phyloP scores from a whole-genome alignment of 257 asterid genomes.

The Coffea canephora region DNA sequence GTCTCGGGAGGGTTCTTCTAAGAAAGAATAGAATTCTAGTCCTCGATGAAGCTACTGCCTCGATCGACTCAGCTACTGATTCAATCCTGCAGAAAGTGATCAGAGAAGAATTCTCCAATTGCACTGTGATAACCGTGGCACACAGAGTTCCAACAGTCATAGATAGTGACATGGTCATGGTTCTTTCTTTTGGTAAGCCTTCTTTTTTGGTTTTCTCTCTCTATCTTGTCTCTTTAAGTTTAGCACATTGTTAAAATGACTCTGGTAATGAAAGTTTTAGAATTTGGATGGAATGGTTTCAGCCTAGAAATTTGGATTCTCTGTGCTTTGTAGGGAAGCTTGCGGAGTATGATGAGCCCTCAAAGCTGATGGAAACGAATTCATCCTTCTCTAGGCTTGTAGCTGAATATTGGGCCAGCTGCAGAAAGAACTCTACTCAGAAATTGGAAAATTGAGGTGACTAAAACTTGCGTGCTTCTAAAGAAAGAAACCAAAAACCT shows the following conservation, averaged over 20 bases:
- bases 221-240: no score
- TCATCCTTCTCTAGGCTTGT: conserved; percentile 74
- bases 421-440: conserved; percentile 32
- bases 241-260: no score
- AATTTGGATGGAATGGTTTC: no score
- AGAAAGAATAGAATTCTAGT: conserved; percentile 61
- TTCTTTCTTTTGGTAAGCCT: no score
- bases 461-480: no score
- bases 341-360: conserved; percentile 61
- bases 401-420: conserved; percentile 75
- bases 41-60: conserved; percentile 91
- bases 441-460: background rate
- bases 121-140: conserved; percentile 74
- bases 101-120: conserved; percentile 60
- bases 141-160: conserved; percentile 87
- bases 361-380: conserved; percentile 57
- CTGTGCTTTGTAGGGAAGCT: conserved; percentile 46
- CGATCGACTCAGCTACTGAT: conserved; percentile 80
- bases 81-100: conserved; percentile 65
- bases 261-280: no score
- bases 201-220: no score
- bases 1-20: conserved; percentile 73
- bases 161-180: no score
- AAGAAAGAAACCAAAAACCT: background rate
- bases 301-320: background rate